Percentiles rank a stretch among this genome's conserved stretches.
These are phyloP conservation scores for Yueomyces sinensis DNA, from an alignment of 805 yeast genomes.

Conservation along the genomic window DNA sequence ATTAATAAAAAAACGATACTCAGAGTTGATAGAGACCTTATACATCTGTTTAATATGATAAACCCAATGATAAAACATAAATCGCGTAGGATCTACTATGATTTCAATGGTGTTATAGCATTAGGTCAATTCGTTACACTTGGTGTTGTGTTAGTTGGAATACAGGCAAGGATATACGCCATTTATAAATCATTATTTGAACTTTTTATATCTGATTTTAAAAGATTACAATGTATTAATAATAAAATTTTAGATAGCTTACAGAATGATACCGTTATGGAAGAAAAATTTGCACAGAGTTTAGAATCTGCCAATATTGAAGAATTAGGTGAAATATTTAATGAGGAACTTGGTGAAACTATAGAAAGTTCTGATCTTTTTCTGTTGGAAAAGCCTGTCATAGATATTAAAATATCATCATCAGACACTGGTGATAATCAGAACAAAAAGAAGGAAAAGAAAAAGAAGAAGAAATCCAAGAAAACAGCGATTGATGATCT, in stretches of 20 bases:
- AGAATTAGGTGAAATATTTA: conserved; percentile 2
- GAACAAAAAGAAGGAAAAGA: conserved; percentile 5
- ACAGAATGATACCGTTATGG: conserved; percentile 5
- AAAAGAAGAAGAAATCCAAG: conserved; percentile 30
- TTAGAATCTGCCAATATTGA: conserved; percentile 1
- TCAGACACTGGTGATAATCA: too few species aligned
- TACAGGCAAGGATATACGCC: conserved; percentile 32
- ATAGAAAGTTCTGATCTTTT: too few species aligned
- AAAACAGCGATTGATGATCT: conserved; percentile 60
- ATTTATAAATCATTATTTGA: conserved; percentile 10
- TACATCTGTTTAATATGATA: conserved; percentile 5
- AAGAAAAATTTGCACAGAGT: not conserved
- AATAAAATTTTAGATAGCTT: not conserved
- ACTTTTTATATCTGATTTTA: conserved; percentile 2
- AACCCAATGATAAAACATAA: conserved; percentile 23
- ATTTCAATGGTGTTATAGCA: conserved; percentile 54
- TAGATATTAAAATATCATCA: conserved; percentile 1
- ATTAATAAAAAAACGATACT: too few species aligned
- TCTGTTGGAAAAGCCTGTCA: not conserved
- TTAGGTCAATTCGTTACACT: conserved; percentile 66
- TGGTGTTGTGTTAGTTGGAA: conserved; percentile 57
- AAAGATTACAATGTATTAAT: not conserved
- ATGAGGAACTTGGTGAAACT: too few species aligned
- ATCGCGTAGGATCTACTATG: conserved; percentile 39
- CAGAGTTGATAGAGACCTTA: conserved; percentile 25